Evolutionary conservation across 331 rosid genomes (phyloP).

Genomic region (Acacia concinna): DNA sequence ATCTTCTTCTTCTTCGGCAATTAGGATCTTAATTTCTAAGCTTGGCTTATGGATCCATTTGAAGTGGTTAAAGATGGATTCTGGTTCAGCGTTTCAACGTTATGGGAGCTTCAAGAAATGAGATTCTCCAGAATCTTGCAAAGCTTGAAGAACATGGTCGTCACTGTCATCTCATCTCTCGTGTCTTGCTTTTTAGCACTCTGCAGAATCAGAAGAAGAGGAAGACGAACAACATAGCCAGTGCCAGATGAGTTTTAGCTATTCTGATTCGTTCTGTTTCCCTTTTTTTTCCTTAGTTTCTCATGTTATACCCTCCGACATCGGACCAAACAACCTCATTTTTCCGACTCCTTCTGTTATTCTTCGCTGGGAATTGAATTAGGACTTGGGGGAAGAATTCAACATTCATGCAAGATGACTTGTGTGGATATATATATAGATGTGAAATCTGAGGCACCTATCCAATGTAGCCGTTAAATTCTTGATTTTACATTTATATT

Average conservation of each 20-base stretch:
- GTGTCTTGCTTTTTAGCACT: constrained; percentile 42
- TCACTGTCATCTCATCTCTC: constrained; percentile 36
- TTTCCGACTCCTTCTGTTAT: neutral
- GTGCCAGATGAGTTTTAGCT: neutral
- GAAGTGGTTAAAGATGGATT: constrained; percentile 20
- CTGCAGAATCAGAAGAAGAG: constrained; percentile 20
- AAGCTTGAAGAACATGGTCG: constrained; percentile 22
- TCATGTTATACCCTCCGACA: too few relatives aligned
- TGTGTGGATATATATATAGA: neutral
- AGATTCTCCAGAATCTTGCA: constrained; percentile 38
- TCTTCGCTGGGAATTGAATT: neutral
- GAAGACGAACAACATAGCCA: too few relatives aligned
- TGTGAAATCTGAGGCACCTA: neutral
- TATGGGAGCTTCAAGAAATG: constrained; percentile 56
- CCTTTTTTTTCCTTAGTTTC: neutral
- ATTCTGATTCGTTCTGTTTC: neutral
- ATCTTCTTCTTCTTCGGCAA: neutral
- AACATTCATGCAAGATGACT: neutral
- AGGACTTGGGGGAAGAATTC: neutral
- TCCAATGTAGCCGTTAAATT: neutral
- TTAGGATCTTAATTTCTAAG: too few relatives aligned
- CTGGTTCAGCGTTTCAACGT: constrained; percentile 35
- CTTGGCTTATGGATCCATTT: neutral
- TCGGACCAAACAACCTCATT: neutral
- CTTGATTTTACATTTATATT: neutral